Evolutionary conservation across 305 asterid genomes (phyloP), one percentile per base, ranked within the genome.

Genomic region (Solanum chacoense): DNA sequence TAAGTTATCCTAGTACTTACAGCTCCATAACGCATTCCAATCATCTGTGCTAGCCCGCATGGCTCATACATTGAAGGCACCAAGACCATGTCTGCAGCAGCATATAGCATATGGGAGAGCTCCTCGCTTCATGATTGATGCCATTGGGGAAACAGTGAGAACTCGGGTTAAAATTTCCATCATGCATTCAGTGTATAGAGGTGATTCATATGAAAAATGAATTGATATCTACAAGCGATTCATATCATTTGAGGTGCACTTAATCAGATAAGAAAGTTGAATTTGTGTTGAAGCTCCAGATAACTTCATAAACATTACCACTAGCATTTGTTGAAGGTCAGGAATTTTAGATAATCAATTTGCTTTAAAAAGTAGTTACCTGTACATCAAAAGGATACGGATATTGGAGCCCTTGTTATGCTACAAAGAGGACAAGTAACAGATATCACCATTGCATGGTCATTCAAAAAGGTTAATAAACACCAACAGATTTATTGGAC

Each of bases 11-110:
- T 12, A 50, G 91, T 80, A 93, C 93, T 65, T 92, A 96, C 99
- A 75, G 95, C 96, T 90, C 99, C 99, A 73, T 96, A 95, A 67
- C 98, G 96, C 99, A 96, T 95, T 89, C 98, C 98, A 93, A 96
- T 94, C 98, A 95, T 93, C 90, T 96, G 99, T 91, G 98, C 91
- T 85, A 96, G 96, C 86, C 98, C 99, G 89, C 99, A 95, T 11
- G 99, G 98, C 92, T 96, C 99, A 84, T 96, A 95, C 91, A 95
- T 92, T 8, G 99, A 96, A 36, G 99, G 99, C 89, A 96, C 99
- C 93, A 96, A 91, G 87, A 95, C 98, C 91, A 96, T 95, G 91
- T 96, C 98, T 28, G 95, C 97, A 90, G 99, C 98, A 69, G 98
- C 98, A 91, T 96, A 96, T 63, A 95, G 98, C 96, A 94, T 94